Percentiles rank a stretch among this genome's conserved stretches.
Conservation (phyloP, 768 basidiomycete genomes). For the Suillus hirtellus region DNA sequence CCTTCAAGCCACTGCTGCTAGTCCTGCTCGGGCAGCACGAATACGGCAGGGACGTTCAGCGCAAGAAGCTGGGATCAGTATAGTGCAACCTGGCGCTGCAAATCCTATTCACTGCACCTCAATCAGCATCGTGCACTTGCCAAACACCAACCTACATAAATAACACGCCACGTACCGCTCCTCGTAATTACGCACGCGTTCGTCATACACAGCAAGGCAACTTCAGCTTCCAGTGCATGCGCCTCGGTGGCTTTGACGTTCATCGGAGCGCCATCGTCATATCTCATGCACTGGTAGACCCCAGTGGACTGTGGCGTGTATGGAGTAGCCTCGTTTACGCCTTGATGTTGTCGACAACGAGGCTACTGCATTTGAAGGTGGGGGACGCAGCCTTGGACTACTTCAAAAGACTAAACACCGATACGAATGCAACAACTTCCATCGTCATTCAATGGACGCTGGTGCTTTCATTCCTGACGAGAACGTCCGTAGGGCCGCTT, state of each 20-base stretch:
- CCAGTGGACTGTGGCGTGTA: not conserved
- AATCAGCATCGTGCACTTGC: not conserved
- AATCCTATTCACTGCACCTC: slow-evolving; percentile 77
- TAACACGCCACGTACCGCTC: slow-evolving; percentile 63
- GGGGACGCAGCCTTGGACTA: not conserved
- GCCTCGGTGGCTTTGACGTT: slow-evolving; percentile 79
- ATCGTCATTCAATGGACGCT: not conserved
- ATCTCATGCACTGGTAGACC: not conserved
- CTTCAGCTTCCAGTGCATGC: slow-evolving; percentile 68
- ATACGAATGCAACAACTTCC: not conserved
- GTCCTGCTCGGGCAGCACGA: no score
- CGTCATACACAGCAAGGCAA: slow-evolving; percentile 66
- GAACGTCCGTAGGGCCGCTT: no score
- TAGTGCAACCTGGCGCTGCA: slow-evolving; percentile 90
- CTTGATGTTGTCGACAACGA: not conserved
- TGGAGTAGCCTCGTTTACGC: not conserved
- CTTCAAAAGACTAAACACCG: not conserved
- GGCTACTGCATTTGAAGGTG: not conserved
- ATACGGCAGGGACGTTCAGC: no score
- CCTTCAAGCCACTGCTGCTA: no score
- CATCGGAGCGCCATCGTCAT: not conserved
- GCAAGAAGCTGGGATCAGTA: no score
- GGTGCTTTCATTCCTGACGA: not conserved
- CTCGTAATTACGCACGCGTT: slow-evolving; percentile 93
- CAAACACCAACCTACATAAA: slow-evolving; percentile 1